These are phyloP conservation scores for Hibiscus mutabilis DNA, from an alignment of 345 rosid species.

Conservation along the genomic window DNA sequence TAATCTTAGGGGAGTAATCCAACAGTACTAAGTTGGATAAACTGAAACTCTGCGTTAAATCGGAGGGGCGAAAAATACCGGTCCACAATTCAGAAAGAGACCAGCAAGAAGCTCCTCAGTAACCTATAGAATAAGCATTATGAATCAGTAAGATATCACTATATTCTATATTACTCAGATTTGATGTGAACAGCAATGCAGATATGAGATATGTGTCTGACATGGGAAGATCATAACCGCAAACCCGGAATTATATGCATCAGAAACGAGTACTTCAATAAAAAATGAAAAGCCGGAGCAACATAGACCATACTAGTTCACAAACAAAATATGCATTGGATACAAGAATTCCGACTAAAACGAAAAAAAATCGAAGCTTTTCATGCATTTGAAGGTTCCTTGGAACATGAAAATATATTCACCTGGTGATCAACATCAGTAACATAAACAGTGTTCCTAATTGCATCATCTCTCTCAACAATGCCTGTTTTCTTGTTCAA, in stretches of 20 bases:
- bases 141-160: slow-evolving; percentile 3
- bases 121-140: slow-evolving; percentile 33
- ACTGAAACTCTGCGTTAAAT: neutral
- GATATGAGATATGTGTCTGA: too few species aligned
- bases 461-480: slow-evolving; percentile 86
- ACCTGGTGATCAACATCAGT: slow-evolving; percentile 80
- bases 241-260: too few species aligned
- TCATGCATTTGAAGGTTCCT: too few species aligned
- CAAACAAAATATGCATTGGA: neutral
- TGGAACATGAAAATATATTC: slow-evolving; percentile 1
- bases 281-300: too few species aligned
- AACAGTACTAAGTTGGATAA: neutral
- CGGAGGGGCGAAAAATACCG: slow-evolving; percentile 30
- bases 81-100: slow-evolving; percentile 72
- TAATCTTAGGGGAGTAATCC: neutral
- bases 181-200: too few species aligned
- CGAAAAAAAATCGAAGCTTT: neutral
- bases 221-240: too few species aligned
- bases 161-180: neutral
- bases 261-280: too few species aligned
- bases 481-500: slow-evolving; percentile 66
- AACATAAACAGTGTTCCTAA: slow-evolving; percentile 75
- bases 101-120: slow-evolving; percentile 93
- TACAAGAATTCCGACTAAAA: too few species aligned
- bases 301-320: neutral